phyloP scores from a whole-genome alignment of 495 filamentous ascomycete species.

The Copromyces sp. region DNA sequence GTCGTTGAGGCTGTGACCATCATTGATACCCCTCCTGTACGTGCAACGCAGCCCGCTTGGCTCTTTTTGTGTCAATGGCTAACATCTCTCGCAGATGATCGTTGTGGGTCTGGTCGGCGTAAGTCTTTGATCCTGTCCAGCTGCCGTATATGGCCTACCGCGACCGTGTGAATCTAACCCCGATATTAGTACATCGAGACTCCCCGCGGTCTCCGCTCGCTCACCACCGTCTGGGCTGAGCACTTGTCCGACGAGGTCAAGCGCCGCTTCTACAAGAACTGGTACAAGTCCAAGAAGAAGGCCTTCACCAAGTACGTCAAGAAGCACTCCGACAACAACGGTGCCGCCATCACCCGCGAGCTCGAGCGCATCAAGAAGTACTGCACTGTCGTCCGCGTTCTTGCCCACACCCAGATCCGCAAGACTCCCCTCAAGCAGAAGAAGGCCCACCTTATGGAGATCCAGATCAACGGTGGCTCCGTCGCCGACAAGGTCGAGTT shows the following conservation, averaged over 20 bases:
- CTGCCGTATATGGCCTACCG: constrained; percentile 8
- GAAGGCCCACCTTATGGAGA: constrained; percentile 99
- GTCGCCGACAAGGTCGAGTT: constrained; percentile 93
- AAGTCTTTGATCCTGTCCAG: constrained; percentile 25
- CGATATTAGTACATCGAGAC: constrained; percentile 80
- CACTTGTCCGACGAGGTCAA: constrained; percentile 97
- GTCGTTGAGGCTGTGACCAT: constrained; percentile 98
- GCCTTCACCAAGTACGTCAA: constrained; percentile 99
- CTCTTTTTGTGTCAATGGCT: constrained; percentile 45
- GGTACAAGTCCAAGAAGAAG: constrained; percentile 99
- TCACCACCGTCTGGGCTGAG: constrained; percentile 99
- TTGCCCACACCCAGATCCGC: constrained; percentile 99
- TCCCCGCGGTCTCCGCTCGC: constrained; percentile 96
- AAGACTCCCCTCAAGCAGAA: constrained; percentile 99
- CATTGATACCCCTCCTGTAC: constrained; percentile 99
- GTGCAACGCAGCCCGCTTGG: constrained; percentile 59
- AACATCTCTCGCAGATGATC: constrained; percentile 74
- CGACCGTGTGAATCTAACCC: constrained; percentile 11
- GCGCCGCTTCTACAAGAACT: constrained; percentile 99
- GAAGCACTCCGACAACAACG: constrained; percentile 91
- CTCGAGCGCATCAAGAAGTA: constrained; percentile 99
- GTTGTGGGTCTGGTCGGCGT: constrained; percentile 94
- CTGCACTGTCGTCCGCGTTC: constrained; percentile 98
- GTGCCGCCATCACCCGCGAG: constrained; percentile 84
- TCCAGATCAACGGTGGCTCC: constrained; percentile 98